phyloP scores from a whole-genome alignment of 116 monocot species.

The Papilionanthe hybrid region DNA sequence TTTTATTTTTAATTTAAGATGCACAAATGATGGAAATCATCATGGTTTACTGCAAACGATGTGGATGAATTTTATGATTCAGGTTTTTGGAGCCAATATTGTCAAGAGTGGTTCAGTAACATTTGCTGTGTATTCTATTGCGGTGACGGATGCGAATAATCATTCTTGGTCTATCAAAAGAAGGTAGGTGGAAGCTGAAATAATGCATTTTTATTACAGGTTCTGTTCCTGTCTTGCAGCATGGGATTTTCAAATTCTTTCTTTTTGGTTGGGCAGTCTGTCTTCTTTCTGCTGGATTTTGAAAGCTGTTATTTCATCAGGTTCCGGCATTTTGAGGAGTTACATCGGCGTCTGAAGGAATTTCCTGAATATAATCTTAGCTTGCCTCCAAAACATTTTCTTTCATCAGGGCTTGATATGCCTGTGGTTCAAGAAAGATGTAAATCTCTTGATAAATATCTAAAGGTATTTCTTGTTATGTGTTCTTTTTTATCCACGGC shows the following conservation, averaged over 20 bases:
- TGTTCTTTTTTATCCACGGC: not conserved
- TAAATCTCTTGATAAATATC: conserved; percentile 77
- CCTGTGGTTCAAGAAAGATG: conserved; percentile 84
- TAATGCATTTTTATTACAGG: not conserved
- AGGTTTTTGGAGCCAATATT: conserved; percentile 88
- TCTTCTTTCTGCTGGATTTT: conserved; percentile 12
- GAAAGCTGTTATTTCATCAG: conserved; percentile 28
- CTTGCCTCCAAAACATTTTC: conserved; percentile 85
- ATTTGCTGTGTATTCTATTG: conserved; percentile 83
- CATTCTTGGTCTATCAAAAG: conserved; percentile 96
- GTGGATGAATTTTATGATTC: conserved; percentile 11
- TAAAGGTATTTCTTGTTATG: conserved; percentile 58
- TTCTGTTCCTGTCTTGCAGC: not conserved
- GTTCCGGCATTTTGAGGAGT: conserved; percentile 95
- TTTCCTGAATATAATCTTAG: conserved; percentile 56
- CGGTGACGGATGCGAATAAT: conserved; percentile 84
- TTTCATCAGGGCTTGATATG: conserved; percentile 80
- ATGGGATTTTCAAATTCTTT: not conserved
- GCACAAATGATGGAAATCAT: not conserved
- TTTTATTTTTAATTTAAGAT: not conserved
- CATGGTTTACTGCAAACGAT: not conserved
- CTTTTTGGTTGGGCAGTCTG: not conserved
- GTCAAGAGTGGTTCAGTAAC: conserved; percentile 85
- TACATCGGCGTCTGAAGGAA: conserved; percentile 84
- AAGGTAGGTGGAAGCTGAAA: conserved; percentile 39